Base-by-base conservation (phyloP, 2,329 filamentous ascomycete species). In the Alternaria gansuensis region DNA sequence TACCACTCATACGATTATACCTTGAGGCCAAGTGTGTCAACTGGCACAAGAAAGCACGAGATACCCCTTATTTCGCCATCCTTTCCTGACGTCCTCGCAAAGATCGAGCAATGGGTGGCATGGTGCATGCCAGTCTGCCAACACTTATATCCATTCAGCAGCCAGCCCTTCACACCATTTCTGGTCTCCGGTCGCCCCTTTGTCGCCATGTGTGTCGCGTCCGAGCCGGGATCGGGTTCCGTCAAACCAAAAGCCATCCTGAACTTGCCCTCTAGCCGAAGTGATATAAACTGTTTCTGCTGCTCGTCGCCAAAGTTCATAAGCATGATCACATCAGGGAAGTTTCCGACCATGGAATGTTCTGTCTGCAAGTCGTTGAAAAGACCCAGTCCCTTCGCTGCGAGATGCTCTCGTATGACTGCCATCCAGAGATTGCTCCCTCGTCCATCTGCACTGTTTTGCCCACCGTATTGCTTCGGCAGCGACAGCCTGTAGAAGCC, bases 321-420 rank as follows among this genome's bases (percentile, higher is more conserved):
- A 28, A 88, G 78, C 87, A 88, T 88, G 34, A 87, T 75, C 14
- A 88, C 75, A 64, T 87, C 85, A 0, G 86, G 85, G 66, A 87
- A 87, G 67, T 88, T 88, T 8, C 85, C 86, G 2, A 88, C 82
- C 36, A 88, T 81, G 49, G 81, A 83, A 71, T 88, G 86, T 74
- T 89, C 86, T 62, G 84, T 88, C 72, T 88, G 86, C 52, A 88
- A 75, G 67, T 89, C 87, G 64, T 88, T 88, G 68, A 86, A 86
- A 5, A 89, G 76, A 1, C 86, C 83, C 17, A 89, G 66, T 0
- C 86, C 86, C 62, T 87, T 85, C 4, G 82, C 81, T 2, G 86
- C 82, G 17, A 89, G 77, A 67, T 88, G 84, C 67, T 86, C 85
- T 14, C 86, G 75, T 40, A 88, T 84, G 2, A 84, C 85, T 6